phyloP scores from a whole-genome alignment of 495 filamentous ascomycete species.

The Aspergillus nidulans region DNA sequence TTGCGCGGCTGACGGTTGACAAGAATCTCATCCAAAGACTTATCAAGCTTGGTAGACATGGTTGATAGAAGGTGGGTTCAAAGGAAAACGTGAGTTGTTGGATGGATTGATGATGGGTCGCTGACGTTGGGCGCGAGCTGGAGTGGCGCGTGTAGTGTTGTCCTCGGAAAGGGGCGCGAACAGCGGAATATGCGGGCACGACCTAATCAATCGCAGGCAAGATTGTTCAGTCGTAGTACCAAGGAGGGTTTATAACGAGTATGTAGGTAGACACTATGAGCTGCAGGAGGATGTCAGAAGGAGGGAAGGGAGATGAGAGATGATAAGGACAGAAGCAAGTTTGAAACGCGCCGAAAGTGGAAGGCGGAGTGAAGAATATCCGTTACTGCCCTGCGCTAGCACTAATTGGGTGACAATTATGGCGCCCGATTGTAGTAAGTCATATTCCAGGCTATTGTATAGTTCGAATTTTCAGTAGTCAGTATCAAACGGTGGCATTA shows the following conservation, averaged over 20 bases:
- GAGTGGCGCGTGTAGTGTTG: not conserved
- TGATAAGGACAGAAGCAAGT: constrained; percentile 11
- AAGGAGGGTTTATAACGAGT: constrained; percentile 13
- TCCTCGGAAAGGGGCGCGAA: constrained; percentile 1
- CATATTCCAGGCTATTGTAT: not conserved
- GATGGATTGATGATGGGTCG: constrained; percentile 6
- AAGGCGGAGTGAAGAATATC: not conserved
- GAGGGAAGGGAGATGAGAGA: constrained; percentile 11
- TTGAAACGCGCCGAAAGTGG: constrained; percentile 12
- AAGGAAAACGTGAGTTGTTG: constrained; percentile 2
- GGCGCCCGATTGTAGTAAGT: not conserved
- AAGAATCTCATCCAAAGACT: constrained; percentile 95
- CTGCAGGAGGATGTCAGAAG: constrained; percentile 19
- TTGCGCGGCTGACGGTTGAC: constrained; percentile 60
- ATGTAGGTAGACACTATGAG: constrained; percentile 3
- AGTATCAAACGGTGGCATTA: too few relatives aligned
- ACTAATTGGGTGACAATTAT: constrained; percentile 2
- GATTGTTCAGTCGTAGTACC: constrained; percentile 11
- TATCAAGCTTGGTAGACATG: constrained; percentile 92
- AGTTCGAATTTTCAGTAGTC: too few relatives aligned
- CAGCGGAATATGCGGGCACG: not conserved
- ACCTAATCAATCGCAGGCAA: not conserved
- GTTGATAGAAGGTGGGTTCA: not conserved
- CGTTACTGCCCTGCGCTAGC: constrained; percentile 12
- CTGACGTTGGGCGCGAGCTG: constrained; percentile 8